Base-by-base conservation (phyloP, 352 stramenopile species). In the Phytophthora sojae region DNA sequence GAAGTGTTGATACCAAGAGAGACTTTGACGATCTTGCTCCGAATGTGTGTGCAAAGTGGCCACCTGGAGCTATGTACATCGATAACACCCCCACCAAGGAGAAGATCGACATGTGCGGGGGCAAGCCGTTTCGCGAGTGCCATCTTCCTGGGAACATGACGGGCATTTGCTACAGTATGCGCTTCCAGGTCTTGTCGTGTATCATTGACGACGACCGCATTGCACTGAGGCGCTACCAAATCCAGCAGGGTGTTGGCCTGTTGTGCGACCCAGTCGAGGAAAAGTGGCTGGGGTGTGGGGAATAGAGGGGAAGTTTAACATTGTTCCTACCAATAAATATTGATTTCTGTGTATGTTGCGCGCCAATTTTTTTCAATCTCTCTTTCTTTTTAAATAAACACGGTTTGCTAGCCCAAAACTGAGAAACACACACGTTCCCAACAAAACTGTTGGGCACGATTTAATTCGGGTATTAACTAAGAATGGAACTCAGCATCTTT, bases 221-320 rank as follows among this genome's bases (percentile, higher is more conserved):
- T 29, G 26, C 32, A 19, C 59, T 84, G 6, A 71, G 77, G 4
- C 54, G 51, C 8, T 52, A 61, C 4, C 61, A 75, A 29, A 80
- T 79, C 6, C 56, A 75, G 3, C 66, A 65, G 26, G 53, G 53
- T 6, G 60, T 71, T 1, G 77, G 71, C 3, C 50, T 23, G 2
- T 15, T 23, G 8, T 85, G 74, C 23, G 74, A 85, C 21, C 49
- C 64, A 11, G 39, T 61, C 0, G 71, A 73, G 6, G 71, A 85
- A 44, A 69, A 62, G 9, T 82, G 77, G 77, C 71, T 85, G 2
- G 75, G 75, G 7, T 82, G 77, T 30, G 29, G 15, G 12, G 21
- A 52, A 12, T 57, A 29, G 19, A 15, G 7, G 11, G 14, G 37
- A 11, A 12, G 14, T 44, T 44, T 15, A 44, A 14, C 11, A 42